phyloP scores from a whole-genome alignment of 257 asterid genomes.

The Perilla frutescens region DNA sequence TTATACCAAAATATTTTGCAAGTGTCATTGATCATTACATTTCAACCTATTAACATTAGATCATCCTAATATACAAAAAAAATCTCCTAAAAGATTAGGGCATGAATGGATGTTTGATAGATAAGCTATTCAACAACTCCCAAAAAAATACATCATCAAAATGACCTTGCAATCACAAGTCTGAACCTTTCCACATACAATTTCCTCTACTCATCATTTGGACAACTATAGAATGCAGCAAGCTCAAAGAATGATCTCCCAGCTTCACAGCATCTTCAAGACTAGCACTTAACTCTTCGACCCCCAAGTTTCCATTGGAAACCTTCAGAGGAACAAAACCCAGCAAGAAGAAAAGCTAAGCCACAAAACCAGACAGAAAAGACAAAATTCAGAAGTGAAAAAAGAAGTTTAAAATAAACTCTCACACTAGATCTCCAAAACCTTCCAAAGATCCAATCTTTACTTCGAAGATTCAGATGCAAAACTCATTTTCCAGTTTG shows the following conservation, averaged over 20 bases:
- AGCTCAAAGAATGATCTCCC: conserved; percentile 36
- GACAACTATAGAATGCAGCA: too few relatives aligned
- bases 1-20: too few relatives aligned
- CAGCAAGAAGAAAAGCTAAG: conserved; percentile 15
- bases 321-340: conserved; percentile 28
- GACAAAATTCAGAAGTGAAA: conserved; percentile 31
- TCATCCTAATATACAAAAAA: too few relatives aligned
- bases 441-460: conserved; percentile 43
- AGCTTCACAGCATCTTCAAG: conserved; percentile 45
- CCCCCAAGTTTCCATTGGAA: conserved; percentile 36
- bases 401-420: conserved; percentile 10
- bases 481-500: conserved; percentile 30
- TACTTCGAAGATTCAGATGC: conserved; percentile 37
- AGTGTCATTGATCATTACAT: too few relatives aligned
- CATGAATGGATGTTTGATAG: too few relatives aligned
- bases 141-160: too few relatives aligned
- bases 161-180: too few relatives aligned
- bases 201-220: too few relatives aligned
- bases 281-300: conserved; percentile 42
- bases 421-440: conserved; percentile 47
- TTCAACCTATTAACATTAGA: too few relatives aligned
- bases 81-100: too few relatives aligned
- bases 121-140: too few relatives aligned
- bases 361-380: conserved; percentile 22
- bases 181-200: too few relatives aligned